phyloP scores from a whole-genome alignment of 768 basidiomycete species.

The Hericium erinaceus region DNA sequence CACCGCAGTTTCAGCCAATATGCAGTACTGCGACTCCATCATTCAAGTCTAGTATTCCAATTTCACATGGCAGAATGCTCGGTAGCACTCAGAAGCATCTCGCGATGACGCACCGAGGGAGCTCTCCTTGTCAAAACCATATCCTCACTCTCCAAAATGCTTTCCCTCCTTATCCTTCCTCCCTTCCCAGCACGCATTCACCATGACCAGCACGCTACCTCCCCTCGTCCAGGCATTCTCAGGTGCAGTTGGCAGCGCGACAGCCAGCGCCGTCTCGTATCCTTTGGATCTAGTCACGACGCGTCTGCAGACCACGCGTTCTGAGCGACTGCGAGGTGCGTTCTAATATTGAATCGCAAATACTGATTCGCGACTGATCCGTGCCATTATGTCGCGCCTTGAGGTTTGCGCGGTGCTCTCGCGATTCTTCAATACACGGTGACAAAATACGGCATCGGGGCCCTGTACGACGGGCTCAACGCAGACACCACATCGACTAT shows the following conservation, averaged over 20 bases:
- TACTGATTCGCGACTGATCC: no score
- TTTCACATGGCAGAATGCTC: no score
- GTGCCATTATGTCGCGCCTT: not conserved
- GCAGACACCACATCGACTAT: constrained; percentile 46
- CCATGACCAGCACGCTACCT: constrained; percentile 50
- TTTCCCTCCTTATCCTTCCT: not conserved
- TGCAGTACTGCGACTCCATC: no score
- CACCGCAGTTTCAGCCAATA: no score
- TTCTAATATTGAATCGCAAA: not conserved
- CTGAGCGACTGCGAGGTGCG: constrained; percentile 14
- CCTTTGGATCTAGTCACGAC: constrained; percentile 53
- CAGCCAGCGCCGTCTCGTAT: constrained; percentile 44
- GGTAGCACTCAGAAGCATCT: no score
- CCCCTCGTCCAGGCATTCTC: constrained; percentile 52
- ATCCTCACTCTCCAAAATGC: not conserved
- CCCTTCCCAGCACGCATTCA: not conserved
- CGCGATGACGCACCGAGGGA: no score
- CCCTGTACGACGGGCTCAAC: constrained; percentile 41
- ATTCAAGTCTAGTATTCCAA: no score
- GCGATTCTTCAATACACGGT: constrained; percentile 30
- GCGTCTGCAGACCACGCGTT: constrained; percentile 26
- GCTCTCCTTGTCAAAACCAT: not conserved
- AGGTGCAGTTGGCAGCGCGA: constrained; percentile 45
- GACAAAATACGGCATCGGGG: constrained; percentile 30
- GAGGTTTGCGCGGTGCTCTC: constrained; percentile 23